Base-by-base conservation (phyloP, 352 stramenopile species). In the Phytophthora tubulina region DNA sequence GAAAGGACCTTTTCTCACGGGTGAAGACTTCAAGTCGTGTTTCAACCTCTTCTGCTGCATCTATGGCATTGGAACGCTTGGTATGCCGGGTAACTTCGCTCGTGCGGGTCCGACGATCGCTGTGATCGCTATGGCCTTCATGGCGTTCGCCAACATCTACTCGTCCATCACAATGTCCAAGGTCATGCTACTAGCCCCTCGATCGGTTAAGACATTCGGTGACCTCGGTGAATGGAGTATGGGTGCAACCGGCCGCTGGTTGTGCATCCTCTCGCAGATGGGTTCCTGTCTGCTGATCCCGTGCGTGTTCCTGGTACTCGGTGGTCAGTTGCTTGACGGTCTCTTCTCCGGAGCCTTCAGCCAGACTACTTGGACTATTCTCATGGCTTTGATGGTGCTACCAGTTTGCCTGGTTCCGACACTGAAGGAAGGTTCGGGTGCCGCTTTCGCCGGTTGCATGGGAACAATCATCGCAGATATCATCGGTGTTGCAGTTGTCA, bases 41-140 rank as follows among this genome's bases (percentile, higher is more conserved):
- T 88, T 88, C 74, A 89, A 86, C 63, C 78, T 90, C 69, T 86
- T 86, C 67, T 92, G 84, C 63, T 81, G 76, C 13, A 83, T 92
- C 56, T 92, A 85, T 69, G 85, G 85, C 51, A 85, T 93, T 36
- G 85, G 85, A 11, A 91, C 85, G 33, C 81, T 93, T 38, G 83
- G 85, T 52, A 89, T 93, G 80, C 83, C 85, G 0, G 82, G 73
- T 33, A 93, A 93, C 68, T 93, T 89, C 60, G 79, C 85, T 1
- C 85, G 84, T 6, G 81, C 84, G n/a, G 82, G 82, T 6, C 82
- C 82, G 4, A 50, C 57, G n/a, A 79, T 87, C 44, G 84, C 81
- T 14, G 63, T 75, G 11, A 63, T 86, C 17, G 84, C 78, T 27
- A 79, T 89, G 61, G 46, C 82, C 2, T 90, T 92, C 72, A 92